phyloP scores from a whole-genome alignment of 352 stramenopile genomes.

The Chrysophaeum taylorii region DNA sequence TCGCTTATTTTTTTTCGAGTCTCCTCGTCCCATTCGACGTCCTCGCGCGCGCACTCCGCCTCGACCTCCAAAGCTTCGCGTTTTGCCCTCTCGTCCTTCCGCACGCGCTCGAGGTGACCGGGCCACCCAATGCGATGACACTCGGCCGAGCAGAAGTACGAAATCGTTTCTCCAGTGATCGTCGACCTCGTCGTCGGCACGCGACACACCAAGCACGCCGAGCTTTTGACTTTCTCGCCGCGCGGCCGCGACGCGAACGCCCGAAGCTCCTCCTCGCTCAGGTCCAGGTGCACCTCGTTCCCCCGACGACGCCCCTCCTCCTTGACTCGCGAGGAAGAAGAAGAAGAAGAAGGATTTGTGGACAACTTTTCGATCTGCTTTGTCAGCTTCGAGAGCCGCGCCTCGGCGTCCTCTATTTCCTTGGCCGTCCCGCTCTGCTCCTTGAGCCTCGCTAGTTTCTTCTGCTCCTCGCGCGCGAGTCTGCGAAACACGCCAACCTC shows the following conservation, averaged over 20 bases:
- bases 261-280: not conserved
- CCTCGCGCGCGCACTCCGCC: not conserved
- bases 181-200: not conserved
- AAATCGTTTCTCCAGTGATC: not conserved
- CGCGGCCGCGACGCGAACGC: not conserved
- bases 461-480: slow-evolving; percentile 9
- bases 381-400: not conserved
- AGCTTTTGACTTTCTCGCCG: not conserved
- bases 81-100: not conserved
- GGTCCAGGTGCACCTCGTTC: not conserved
- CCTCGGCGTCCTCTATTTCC: not conserved
- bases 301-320: no score
- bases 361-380: not conserved
- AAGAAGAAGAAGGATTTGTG: no score
- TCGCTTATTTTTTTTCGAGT: not conserved
- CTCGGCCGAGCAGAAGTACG: not conserved
- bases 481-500: not conserved
- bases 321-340: no score
- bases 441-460: not conserved
- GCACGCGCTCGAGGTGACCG: not conserved
- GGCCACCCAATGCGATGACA: not conserved
- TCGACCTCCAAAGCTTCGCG: not conserved
- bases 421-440: not conserved
- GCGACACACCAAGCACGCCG: not conserved
- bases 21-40: not conserved